A percentile compares a stretch with the other conserved stretches of the same genome.
These are phyloP conservation scores for Lumnitzera racemosa DNA, from an alignment of 345 rosid species.

Conservation along the genomic window DNA sequence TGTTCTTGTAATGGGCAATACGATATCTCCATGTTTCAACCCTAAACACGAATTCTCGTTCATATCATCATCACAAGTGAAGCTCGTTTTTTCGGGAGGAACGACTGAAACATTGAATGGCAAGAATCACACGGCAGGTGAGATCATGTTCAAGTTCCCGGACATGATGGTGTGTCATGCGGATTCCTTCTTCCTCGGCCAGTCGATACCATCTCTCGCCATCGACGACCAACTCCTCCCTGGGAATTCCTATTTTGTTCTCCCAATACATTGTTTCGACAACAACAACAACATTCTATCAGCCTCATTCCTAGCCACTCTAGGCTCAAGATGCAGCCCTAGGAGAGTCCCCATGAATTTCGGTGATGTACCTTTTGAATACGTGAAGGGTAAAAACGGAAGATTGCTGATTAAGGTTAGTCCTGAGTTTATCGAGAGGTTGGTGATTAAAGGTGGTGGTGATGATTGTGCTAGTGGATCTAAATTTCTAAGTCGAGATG, in stretches of 20 bases:
- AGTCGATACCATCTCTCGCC: slow-evolving; percentile 24
- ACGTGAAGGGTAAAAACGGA: slow-evolving; percentile 31
- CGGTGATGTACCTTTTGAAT: slow-evolving; percentile 21
- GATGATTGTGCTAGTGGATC: neutral
- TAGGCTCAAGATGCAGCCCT: slow-evolving; percentile 14
- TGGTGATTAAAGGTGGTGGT: slow-evolving; percentile 7
- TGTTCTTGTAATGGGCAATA: slow-evolving; percentile 25
- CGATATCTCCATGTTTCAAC: slow-evolving; percentile 19
- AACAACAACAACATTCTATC: slow-evolving; percentile 12
- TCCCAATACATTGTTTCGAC: slow-evolving; percentile 27
- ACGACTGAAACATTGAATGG: slow-evolving; percentile 11
- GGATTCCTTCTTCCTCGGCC: slow-evolving; percentile 37
- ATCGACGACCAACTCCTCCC: slow-evolving; percentile 23
- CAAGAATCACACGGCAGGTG: slow-evolving; percentile 23
- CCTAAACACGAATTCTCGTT: slow-evolving; percentile 1
- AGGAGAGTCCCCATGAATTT: slow-evolving; percentile 12
- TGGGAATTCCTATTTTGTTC: slow-evolving; percentile 29
- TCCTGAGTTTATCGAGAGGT: slow-evolving; percentile 45
- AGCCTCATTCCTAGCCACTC: slow-evolving; percentile 23
- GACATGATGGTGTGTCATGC: slow-evolving; percentile 33
- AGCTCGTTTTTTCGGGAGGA: slow-evolving; percentile 33
- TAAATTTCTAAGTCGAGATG: slow-evolving; percentile 3
- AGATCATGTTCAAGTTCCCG: slow-evolving; percentile 32
- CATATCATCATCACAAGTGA: slow-evolving; percentile 9
- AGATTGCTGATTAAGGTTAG: slow-evolving; percentile 46